These are phyloP conservation scores for Globisporangium splendens DNA, from an alignment of 352 stramenopile genomes.

Conservation along the genomic window DNA sequence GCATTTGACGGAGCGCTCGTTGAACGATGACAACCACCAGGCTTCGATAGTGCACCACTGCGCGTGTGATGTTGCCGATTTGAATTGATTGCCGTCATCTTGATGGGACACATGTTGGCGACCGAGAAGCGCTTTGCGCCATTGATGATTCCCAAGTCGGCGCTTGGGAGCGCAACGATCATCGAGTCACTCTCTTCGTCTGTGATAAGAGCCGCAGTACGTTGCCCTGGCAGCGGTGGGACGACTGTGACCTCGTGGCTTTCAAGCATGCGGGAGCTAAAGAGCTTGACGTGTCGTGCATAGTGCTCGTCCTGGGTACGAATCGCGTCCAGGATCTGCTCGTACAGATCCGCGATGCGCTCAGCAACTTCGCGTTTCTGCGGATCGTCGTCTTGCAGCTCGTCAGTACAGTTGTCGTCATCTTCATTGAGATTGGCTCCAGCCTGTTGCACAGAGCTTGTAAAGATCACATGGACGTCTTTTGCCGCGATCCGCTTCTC, in stretches of 20 bases:
- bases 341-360: slow-evolving; percentile 15
- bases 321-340: slow-evolving; percentile 31
- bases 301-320: slow-evolving; percentile 67
- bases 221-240: neutral
- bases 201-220: neutral
- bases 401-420: neutral
- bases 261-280: slow-evolving; percentile 61
- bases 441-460: neutral
- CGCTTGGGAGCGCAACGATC: neutral
- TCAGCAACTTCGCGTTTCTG: neutral
- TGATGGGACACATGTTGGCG: slow-evolving; percentile 11
- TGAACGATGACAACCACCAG: too few relatives aligned
- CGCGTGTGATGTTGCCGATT: neutral
- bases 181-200: neutral
- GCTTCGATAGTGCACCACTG: neutral
- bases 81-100: slow-evolving; percentile 7
- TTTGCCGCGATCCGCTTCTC: slow-evolving; percentile 19
- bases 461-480: slow-evolving; percentile 26
- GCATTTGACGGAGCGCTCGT: slow-evolving; percentile 4
- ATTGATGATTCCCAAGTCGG: slow-evolving; percentile 50
- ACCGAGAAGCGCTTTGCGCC: slow-evolving; percentile 34
- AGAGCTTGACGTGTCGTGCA: slow-evolving; percentile 54
- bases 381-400: neutral
- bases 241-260: slow-evolving; percentile 56
- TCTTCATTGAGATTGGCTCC: neutral